Conservation (phyloP, 2,329 filamentous ascomycete genomes). For the Alternaria arbusti region DNA sequence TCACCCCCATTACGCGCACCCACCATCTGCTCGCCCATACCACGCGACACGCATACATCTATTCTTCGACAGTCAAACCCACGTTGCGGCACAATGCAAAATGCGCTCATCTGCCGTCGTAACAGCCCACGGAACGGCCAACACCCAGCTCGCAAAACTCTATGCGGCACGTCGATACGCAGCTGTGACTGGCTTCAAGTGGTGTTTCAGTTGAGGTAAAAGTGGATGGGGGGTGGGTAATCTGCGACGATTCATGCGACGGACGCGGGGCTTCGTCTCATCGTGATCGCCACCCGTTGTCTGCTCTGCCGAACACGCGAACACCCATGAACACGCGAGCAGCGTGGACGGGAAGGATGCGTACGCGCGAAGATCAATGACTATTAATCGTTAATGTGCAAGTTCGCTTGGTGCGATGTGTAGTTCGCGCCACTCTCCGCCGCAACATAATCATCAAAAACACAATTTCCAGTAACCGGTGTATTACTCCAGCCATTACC, state of each 20-base stretch:
- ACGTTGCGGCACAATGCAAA: neutral
- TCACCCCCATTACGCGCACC: neutral
- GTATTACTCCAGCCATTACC: neutral
- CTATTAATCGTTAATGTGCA: neutral
- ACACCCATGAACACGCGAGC: neutral
- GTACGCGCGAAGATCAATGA: neutral
- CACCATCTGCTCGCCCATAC: neutral
- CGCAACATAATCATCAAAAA: neutral
- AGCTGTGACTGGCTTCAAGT: neutral
- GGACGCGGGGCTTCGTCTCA: neutral
- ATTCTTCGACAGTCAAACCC: neutral
- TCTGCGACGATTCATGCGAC: neutral
- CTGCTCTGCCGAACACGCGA: neutral
- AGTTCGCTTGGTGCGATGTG: rapidly evolving
- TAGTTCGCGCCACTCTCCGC: neutral
- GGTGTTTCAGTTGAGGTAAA: neutral
- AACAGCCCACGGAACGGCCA: neutral
- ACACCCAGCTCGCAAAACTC: neutral
- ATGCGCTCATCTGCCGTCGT: too few relatives aligned
- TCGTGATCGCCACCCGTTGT: neutral
- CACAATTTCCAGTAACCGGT: neutral
- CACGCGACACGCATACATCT: neutral
- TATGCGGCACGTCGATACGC: neutral
- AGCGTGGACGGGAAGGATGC: neutral
- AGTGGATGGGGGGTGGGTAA: neutral